A percentile compares a stretch with the other conserved stretches of the same genome.
phyloP scores from a whole-genome alignment of 345 rosid species.

The Cardamine occulta region DNA sequence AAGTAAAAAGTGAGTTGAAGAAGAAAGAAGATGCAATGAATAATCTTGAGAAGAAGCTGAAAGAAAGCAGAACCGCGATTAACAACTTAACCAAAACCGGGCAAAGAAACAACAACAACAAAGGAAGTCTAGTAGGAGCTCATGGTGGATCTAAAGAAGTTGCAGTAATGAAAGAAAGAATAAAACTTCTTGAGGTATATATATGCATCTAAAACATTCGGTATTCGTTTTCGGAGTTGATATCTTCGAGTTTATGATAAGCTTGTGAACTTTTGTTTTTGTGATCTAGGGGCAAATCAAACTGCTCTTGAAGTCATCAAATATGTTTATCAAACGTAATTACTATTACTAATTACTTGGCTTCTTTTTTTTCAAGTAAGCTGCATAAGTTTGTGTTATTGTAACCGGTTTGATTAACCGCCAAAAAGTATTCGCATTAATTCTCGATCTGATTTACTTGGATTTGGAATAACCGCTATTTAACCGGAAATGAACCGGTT shows the following conservation, averaged over 20 bases:
- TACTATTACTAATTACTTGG: no score
- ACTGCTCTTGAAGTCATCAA: conserved; percentile 61
- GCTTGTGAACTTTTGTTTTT: conserved; percentile 8
- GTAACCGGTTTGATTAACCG: no score
- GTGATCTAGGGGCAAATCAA: conserved; percentile 63
- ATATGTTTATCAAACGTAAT: conserved; percentile 42
- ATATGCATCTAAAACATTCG: neutral
- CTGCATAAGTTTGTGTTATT: no score
- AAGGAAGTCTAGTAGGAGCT: conserved; percentile 47
- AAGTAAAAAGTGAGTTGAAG: conserved; percentile 65
- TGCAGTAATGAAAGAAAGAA: conserved; percentile 59
- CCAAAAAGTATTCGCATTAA: no score
- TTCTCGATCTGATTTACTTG: no score
- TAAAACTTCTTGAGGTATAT: conserved; percentile 73
- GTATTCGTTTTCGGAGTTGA: neutral
- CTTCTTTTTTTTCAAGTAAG: no score
- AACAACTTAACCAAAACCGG: conserved; percentile 52
- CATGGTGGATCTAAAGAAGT: conserved; percentile 56
- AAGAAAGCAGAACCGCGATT: conserved; percentile 50
- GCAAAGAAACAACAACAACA: conserved; percentile 48
- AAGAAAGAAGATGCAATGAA: conserved; percentile 60
- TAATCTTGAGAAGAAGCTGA: conserved; percentile 61
- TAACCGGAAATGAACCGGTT: no score
- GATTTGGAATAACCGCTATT: no score
- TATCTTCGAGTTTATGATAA: neutral